Base-by-base conservation (phyloP, 1,284 basidiomycete species). In the Athelia psychrophila region DNA sequence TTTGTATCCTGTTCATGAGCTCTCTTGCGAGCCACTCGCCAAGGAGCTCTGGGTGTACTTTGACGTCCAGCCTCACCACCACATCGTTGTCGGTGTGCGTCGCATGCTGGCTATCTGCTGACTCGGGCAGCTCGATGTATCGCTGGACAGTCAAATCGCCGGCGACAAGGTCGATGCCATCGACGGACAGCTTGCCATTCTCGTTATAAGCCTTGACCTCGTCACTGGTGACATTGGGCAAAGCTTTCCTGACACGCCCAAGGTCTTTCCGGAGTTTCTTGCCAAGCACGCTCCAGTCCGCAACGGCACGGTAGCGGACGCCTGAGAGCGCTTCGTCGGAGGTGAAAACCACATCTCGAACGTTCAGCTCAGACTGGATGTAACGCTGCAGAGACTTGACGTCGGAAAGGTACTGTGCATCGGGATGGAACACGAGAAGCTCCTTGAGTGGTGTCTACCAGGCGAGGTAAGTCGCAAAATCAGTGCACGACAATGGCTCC, bases 221-320 rank as follows among this genome's bases (percentile, higher is more conserved):
- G 36, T 93, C 92, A 58, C 92, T 94, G 2, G 89, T 71, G 35
- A 98, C 81, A 23, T 75, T 75, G 16, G 94, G 92, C 22, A 99
- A 79, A 0, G 86, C 93, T 52, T 87, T 91, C 76, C 94, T 93
- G 61, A 99, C 95, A 48, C 91, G 91, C 33, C 76, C 88, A 40
- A 99, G 77, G 68, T 98, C 95, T 70, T 95, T 98, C 59, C 95
- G 87, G 48, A 99, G 80, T 74, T 98, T 98, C 62, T 86, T 85
- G 27, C 97, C 97, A 48, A 99, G 81, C 6, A 92, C 87, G n/a
- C 86, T 79, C 93, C 95, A 99, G 74, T 99, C 97, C 15, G 97
- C 97, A 23, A 87, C 85, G 3, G 91, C 95, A 58, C 86, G 86
- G 79, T 98, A 99, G 60, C 86, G 86, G 60, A 98, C 91, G 32